Evolutionary conservation across 257 asterid species (phyloP).

Genomic region (Solanum okadae): DNA sequence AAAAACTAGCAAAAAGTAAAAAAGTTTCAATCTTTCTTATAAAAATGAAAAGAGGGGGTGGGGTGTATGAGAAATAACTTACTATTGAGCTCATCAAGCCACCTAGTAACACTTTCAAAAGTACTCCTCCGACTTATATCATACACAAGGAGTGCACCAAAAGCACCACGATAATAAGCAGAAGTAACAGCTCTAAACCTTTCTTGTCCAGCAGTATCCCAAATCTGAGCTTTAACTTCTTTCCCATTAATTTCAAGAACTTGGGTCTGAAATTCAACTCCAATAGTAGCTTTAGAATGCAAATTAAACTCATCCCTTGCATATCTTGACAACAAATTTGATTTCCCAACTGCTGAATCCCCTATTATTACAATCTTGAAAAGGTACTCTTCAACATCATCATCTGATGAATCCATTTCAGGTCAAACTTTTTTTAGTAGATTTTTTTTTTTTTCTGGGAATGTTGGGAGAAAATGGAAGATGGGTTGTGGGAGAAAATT

Average conservation of each 20-base stretch:
- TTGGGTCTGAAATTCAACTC: conserved; percentile 20
- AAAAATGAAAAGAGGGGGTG: background rate
- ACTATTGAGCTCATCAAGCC: conserved; percentile 25
- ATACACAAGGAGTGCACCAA: conserved; percentile 20
- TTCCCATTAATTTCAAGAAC: conserved; percentile 14
- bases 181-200: conserved; percentile 22
- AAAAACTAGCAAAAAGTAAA: background rate
- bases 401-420: conserved; percentile 14
- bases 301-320: conserved; percentile 14
- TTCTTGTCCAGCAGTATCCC: conserved; percentile 27
- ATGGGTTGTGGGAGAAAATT: background rate
- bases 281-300: conserved; percentile 19
- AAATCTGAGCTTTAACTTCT: conserved; percentile 27
- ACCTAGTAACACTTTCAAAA: conserved; percentile 12
- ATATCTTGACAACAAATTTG: conserved; percentile 13
- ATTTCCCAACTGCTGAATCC: conserved; percentile 21
- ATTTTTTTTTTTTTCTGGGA: background rate
- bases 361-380: conserved; percentile 22
- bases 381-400: conserved; percentile 11
- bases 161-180: conserved; percentile 25
- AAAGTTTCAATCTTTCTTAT: background rate
- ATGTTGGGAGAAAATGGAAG: background rate
- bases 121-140: conserved; percentile 12
- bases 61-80: background rate
- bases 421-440: background rate